Conservation (phyloP, 148 eudicot genomes). For the Vaccinium corymbosum region DNA sequence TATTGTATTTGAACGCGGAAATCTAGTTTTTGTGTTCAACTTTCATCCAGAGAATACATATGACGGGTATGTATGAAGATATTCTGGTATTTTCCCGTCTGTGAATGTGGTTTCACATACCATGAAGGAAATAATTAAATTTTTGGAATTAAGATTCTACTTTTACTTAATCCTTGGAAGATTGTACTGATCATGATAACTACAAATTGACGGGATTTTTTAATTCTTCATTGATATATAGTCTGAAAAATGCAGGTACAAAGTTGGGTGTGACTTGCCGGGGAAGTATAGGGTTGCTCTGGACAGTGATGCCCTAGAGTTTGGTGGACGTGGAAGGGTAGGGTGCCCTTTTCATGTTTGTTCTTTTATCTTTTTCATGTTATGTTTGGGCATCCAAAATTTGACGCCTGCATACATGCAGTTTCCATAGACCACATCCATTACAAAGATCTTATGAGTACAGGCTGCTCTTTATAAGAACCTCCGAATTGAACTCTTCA, state of each 20-base stretch:
- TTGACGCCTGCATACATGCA: neutral
- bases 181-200: neutral
- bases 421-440: neutral
- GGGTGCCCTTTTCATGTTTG: slow-evolving; percentile 17
- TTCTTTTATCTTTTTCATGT: neutral
- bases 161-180: neutral
- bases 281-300: slow-evolving; percentile 95
- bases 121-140: neutral
- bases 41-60: slow-evolving; percentile 85
- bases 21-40: slow-evolving; percentile 91
- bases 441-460: neutral
- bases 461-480: neutral
- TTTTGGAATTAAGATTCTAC: neutral
- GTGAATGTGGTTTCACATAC: neutral
- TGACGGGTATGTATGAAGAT: slow-evolving; percentile 58
- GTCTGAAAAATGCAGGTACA: slow-evolving; percentile 49
- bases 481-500: slow-evolving; percentile 1
- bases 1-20: slow-evolving; percentile 93
- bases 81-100: neutral
- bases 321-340: slow-evolving; percentile 97
- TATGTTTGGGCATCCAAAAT: neutral
- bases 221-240: slow-evolving; percentile 1
- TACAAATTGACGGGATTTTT: neutral
- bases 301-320: slow-evolving; percentile 92
- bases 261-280: slow-evolving; percentile 97